These are phyloP conservation scores for Nicotiana attenuata DNA, from an alignment of 257 asterid species.

Conservation along the genomic window DNA sequence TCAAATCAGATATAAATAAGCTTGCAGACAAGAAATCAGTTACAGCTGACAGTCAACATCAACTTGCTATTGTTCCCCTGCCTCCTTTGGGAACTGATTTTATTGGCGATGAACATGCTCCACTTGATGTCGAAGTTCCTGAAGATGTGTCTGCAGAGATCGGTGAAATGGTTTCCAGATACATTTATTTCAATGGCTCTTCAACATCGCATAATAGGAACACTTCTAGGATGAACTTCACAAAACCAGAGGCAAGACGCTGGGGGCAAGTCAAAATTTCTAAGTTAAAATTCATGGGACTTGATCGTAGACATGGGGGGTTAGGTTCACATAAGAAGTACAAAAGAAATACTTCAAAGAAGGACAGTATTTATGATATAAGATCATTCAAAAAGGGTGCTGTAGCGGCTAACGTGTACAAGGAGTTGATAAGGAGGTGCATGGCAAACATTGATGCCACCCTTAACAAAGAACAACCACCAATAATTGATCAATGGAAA, in stretches of 20 bases:
- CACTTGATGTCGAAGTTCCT: constrained; percentile 27
- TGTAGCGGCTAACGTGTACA: constrained; percentile 64
- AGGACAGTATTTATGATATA: constrained; percentile 81
- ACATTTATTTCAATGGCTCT: constrained; percentile 50
- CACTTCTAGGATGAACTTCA: constrained; percentile 32
- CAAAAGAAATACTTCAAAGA: constrained; percentile 27
- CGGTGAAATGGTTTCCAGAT: constrained; percentile 47
- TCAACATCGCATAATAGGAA: constrained; percentile 38
- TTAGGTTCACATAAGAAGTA: constrained; percentile 30
- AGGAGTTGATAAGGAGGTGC: constrained; percentile 77
- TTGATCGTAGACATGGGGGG: constrained; percentile 30
- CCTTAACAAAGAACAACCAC: constrained; percentile 61
- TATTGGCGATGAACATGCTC: constrained; percentile 19
- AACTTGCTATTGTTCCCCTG: constrained; percentile 28
- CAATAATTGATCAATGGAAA: constrained; percentile 80
- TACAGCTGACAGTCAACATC: constrained; percentile 14
- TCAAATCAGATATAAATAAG: constrained; percentile 19
- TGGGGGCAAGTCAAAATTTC: constrained; percentile 28
- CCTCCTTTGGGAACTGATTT: constrained; percentile 24
- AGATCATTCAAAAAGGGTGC: constrained; percentile 72
- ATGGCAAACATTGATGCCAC: constrained; percentile 85
- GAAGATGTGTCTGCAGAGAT: constrained; percentile 39
- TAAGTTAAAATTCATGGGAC: constrained; percentile 42
- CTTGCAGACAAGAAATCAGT: background rate
- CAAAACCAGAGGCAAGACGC: constrained; percentile 3